phyloP scores from a whole-genome alignment of 1,139 yeast species.

The Meyerozyma elateridarum region DNA sequence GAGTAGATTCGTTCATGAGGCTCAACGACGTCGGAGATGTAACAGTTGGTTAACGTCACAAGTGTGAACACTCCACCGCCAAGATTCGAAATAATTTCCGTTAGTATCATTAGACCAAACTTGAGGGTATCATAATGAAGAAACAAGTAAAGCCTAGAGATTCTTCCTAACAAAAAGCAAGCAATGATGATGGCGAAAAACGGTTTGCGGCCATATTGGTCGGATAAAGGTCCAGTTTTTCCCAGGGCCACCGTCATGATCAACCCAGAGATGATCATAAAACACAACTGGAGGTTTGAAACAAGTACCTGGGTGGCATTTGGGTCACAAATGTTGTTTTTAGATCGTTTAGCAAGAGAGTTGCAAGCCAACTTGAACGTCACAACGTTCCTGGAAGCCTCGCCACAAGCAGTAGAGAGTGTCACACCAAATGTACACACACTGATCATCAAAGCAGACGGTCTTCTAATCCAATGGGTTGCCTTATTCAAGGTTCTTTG shows the following conservation, averaged over 20 bases:
- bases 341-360: constrained; percentile 10
- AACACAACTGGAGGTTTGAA: constrained; percentile 33
- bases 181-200: constrained; percentile 33
- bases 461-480: constrained; percentile 32
- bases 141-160: constrained; percentile 28
- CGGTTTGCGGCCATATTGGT: constrained; percentile 55
- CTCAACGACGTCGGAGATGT: constrained; percentile 61
- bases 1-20: constrained; percentile 49
- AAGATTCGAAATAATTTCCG: constrained; percentile 39
- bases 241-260: constrained; percentile 37
- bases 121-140: constrained; percentile 24
- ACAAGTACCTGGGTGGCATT: constrained; percentile 30
- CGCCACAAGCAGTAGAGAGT: constrained; percentile 27
- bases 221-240: constrained; percentile 58
- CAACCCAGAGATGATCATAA: constrained; percentile 22
- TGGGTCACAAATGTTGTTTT: constrained; percentile 22
- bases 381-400: constrained; percentile 31
- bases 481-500: constrained; percentile 28
- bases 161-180: constrained; percentile 20
- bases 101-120: constrained; percentile 27
- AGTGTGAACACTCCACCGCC: constrained; percentile 55
- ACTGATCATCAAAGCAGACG: constrained; percentile 30
- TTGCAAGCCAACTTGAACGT: constrained; percentile 37
- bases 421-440: constrained; percentile 25
- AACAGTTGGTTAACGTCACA: constrained; percentile 52